Percentiles rank a stretch among this genome's conserved stretches.
Conservation (phyloP, 2,329 filamentous ascomycete species). For the Claviceps monticola region DNA sequence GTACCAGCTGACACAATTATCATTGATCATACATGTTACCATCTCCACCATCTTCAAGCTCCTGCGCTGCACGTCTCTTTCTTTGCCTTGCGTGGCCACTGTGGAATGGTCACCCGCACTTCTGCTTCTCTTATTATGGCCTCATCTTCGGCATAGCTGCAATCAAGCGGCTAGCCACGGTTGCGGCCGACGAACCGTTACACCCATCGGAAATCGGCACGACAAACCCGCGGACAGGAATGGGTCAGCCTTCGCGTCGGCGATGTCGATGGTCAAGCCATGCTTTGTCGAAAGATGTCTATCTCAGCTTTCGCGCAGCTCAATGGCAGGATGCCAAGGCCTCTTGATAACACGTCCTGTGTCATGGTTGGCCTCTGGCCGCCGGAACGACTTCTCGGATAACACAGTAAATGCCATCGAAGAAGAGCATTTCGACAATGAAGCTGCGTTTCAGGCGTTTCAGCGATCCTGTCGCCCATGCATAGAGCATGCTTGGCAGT, state of each 20-base stretch:
- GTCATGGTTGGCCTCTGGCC: slow-evolving; percentile 61
- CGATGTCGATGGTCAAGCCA: not conserved
- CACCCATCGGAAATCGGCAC: slow-evolving; percentile 6
- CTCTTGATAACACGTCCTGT: slow-evolving; percentile 52
- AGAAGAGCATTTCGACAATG: slow-evolving; percentile 55
- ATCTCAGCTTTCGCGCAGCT: slow-evolving; percentile 12
- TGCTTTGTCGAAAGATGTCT: slow-evolving; percentile 11
- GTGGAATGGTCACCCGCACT: not conserved
- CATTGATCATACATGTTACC: not conserved
- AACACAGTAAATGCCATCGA: slow-evolving; percentile 62
- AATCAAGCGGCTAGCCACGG: slow-evolving; percentile 25
- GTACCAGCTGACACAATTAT: not conserved
- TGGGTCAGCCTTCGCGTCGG: not conserved
- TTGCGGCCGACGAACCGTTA: slow-evolving; percentile 17
- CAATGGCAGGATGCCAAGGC: slow-evolving; percentile 22
- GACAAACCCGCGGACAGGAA: not conserved
- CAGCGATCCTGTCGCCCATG: slow-evolving; percentile 45
- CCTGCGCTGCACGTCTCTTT: not conserved
- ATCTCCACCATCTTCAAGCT: not conserved
- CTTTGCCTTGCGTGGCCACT: not conserved
- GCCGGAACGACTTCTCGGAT: slow-evolving; percentile 61
- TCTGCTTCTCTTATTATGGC: not conserved
- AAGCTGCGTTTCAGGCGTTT: slow-evolving; percentile 55
- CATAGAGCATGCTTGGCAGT: slow-evolving; percentile 48
- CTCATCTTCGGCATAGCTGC: slow-evolving; percentile 18